Evolutionary conservation across 768 basidiomycete species (phyloP).

Genomic region (Boletus rubroflammeus): DNA sequence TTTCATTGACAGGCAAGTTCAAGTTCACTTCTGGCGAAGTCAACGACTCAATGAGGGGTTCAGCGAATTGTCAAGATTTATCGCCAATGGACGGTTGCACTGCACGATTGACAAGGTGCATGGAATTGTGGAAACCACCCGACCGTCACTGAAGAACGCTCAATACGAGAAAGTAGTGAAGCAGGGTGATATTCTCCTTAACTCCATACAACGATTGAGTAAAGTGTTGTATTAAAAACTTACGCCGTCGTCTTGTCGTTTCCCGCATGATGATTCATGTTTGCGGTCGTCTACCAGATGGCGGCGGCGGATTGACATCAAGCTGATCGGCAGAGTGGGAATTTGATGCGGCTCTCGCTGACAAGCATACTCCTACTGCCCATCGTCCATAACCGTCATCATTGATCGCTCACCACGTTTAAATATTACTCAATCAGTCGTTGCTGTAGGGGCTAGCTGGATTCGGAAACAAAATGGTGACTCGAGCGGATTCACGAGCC

Average conservation of each 20-base stretch:
- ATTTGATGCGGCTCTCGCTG: not conserved
- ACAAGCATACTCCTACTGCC: not conserved
- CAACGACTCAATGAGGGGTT: not conserved
- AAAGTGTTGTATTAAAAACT: conserved; percentile 68
- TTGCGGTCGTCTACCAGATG: not conserved
- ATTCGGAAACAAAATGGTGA: not conserved
- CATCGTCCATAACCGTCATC: not conserved
- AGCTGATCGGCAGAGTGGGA: not conserved
- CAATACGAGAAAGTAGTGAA: conserved; percentile 93
- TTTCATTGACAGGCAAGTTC: conserved; percentile 79
- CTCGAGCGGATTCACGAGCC: not conserved
- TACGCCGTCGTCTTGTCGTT: not conserved
- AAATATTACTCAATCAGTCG: conserved; percentile 1
- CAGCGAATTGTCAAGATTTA: conserved; percentile 90
- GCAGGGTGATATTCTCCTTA: conserved; percentile 87
- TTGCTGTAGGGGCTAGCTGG: conserved; percentile 6
- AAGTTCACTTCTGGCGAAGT: not conserved
- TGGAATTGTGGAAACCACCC: conserved; percentile 89
- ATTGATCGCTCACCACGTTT: conserved; percentile 1
- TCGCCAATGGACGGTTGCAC: conserved; percentile 79
- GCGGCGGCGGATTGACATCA: not conserved
- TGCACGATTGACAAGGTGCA: conserved; percentile 94
- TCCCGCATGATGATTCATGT: not conserved
- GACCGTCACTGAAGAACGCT: conserved; percentile 70
- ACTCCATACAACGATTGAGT: conserved; percentile 83